phyloP scores from a whole-genome alignment of 2,329 filamentous ascomycete species.

The Beauveria varroae region DNA sequence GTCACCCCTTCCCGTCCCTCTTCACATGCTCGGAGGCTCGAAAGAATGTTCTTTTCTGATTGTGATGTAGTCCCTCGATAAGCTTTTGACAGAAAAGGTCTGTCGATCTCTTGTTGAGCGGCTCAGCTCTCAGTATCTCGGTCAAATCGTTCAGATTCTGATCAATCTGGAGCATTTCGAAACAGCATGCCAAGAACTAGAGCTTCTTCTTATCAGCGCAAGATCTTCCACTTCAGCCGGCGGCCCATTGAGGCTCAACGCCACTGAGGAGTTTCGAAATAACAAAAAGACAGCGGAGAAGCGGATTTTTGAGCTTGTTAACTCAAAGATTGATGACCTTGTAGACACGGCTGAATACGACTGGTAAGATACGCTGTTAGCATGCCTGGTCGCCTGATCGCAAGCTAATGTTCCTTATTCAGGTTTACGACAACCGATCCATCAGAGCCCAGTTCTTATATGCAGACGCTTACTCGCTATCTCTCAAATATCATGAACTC shows the following conservation, averaged over 20 bases:
- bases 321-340: conserved; percentile 96
- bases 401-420: conserved; percentile 14
- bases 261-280: conserved; percentile 77
- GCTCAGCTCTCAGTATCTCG: conserved; percentile 85
- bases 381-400: background rate
- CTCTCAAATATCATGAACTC: conserved; percentile 95
- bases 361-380: conserved; percentile 46
- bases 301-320: conserved; percentile 95
- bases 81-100: conserved; percentile 87
- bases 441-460: conserved; percentile 79
- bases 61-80: conserved; percentile 66
- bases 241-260: conserved; percentile 69
- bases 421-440: conserved; percentile 51
- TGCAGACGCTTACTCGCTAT: conserved; percentile 89
- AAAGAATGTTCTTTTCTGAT: background rate
- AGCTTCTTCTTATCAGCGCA: conserved; percentile 76
- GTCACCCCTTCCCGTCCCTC: background rate
- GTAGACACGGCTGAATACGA: conserved; percentile 97
- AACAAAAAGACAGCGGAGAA: conserved; percentile 97
- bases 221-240: conserved; percentile 75
- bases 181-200: conserved; percentile 81
- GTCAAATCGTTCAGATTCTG: conserved; percentile 96
- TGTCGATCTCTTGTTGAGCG: conserved; percentile 84
- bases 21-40: too few species aligned
- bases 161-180: conserved; percentile 98